Evolutionary conservation across 2,329 filamentous ascomycete species (phyloP), one percentile per base, ranked within the genome.

Genomic region (Botryotinia convoluta): DNA sequence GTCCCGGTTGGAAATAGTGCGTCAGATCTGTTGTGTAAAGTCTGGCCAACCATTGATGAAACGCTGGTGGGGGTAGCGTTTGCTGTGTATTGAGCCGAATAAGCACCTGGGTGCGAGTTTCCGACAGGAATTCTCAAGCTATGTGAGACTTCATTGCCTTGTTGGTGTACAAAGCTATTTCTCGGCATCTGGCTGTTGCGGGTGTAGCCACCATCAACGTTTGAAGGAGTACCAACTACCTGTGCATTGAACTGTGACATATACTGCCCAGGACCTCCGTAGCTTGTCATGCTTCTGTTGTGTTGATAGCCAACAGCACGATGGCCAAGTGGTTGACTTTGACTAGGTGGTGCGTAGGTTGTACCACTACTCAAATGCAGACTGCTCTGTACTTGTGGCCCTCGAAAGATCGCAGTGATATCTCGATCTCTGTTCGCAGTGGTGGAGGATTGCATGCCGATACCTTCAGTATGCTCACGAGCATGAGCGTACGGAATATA

Each of bases 351-450:
- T 29, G n/a, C 14, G 16, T 18, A 18, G 8, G 14, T 3, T 18
- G n/a, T 3, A 29, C 6, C n/a, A 0, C 14, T 9, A 18, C 3
- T 9, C 51, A 9, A 8, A 3, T 14, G 6, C 0, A 29, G n/a
- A 9, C 51, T 29, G 6, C 3, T 57, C 7, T 29, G 51, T 0
- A 29, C n/a, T 57, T 57, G 14, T 0, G 2, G 51, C 9, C 51
- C 51, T 8, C 4, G 51, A 18, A 57, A 57, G 1, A 57, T 29
- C 3, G 51, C 51, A 18, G 51, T 57, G 7, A 57, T 3, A 29
- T 29, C n/a, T 16, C 51, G 5, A 1, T 4, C 14, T 29, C 14
- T 14, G 0, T 0, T 18, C 0, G 7, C 7, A 2, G 29, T 0
- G 12, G 0, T 57, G 6, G n/a, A 3, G 1, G 3, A 14, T 1